A percentile compares a stretch with the other conserved stretches of the same genome.
phyloP scores from a whole-genome alignment of 1,139 yeast genomes.

The Diutina sp. region DNA sequence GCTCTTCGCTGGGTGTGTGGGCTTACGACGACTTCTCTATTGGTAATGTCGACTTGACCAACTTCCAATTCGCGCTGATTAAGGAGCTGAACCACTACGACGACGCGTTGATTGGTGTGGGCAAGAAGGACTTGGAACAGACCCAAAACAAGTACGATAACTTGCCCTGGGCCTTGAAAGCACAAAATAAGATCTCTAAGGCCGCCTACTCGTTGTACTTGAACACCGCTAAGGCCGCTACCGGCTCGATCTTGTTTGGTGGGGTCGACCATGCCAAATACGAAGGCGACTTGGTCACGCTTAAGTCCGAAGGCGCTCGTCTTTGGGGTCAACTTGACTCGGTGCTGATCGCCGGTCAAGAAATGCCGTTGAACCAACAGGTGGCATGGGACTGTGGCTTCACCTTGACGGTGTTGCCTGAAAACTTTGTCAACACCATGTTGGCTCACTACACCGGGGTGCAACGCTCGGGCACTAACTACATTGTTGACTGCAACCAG shows the following conservation, averaged over 20 bases:
- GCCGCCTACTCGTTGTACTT: constrained; percentile 1
- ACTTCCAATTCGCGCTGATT: neutral
- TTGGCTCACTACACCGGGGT: neutral
- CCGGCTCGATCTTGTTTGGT: constrained; percentile 1
- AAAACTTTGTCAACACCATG: neutral
- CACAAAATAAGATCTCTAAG: neutral
- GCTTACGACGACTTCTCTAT: neutral
- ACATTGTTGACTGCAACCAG: constrained; percentile 1
- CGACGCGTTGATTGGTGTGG: neutral
- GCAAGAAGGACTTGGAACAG: neutral
- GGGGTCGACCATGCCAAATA: constrained; percentile 3
- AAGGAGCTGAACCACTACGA: neutral
- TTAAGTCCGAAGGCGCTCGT: constrained; percentile 3
- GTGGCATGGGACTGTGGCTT: constrained; percentile 1
- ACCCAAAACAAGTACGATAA: neutral
- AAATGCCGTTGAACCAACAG: neutral
- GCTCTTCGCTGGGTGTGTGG: neutral
- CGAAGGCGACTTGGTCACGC: constrained; percentile 1
- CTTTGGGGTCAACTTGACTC: neutral
- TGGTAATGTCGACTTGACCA: neutral
- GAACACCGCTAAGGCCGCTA: neutral
- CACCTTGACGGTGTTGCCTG: constrained; percentile 1
- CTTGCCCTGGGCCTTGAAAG: neutral
- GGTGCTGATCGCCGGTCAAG: neutral
- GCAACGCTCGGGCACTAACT: neutral